A percentile compares a stretch with the other conserved stretches of the same genome.
These are phyloP conservation scores for Aureobasidium melanogenum DNA, from an alignment of 2,329 filamentous ascomycete genomes.

Conservation along the genomic window DNA sequence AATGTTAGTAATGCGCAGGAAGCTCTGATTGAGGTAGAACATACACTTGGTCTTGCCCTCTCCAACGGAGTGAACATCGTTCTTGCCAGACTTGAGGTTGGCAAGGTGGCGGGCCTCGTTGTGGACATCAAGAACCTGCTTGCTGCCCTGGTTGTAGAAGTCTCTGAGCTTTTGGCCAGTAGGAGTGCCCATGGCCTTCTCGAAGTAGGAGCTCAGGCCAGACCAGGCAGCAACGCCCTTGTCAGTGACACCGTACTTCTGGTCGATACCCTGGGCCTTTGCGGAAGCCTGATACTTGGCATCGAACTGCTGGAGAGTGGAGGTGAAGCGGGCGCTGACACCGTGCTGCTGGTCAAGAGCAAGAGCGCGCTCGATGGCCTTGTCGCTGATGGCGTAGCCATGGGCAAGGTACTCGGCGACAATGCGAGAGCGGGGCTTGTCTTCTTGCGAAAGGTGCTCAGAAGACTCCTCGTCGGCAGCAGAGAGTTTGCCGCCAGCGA, in stretches of 20 bases:
- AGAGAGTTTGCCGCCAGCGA: slow-evolving; percentile 50
- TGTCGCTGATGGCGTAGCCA: slow-evolving; percentile 74
- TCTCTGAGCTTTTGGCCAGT: slow-evolving; percentile 79
- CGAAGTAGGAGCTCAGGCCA: slow-evolving; percentile 80
- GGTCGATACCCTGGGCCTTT: slow-evolving; percentile 73
- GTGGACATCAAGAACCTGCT: slow-evolving; percentile 92
- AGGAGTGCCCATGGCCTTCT: slow-evolving; percentile 79
- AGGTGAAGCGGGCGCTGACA: slow-evolving; percentile 70
- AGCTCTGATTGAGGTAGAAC: neutral
- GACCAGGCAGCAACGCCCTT: slow-evolving; percentile 59
- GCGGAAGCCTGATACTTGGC: slow-evolving; percentile 79
- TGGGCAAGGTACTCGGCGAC: slow-evolving; percentile 94
- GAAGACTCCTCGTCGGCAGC: slow-evolving; percentile 45
- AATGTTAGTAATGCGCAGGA: neutral
- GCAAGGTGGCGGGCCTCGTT: slow-evolving; percentile 80
- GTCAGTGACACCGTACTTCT: slow-evolving; percentile 71
- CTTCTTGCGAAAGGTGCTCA: slow-evolving; percentile 79
- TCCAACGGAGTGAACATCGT: slow-evolving; percentile 38
- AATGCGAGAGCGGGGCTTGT: slow-evolving; percentile 92
- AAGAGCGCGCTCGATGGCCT: slow-evolving; percentile 73
- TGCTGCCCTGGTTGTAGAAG: slow-evolving; percentile 78
- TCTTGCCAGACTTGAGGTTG: slow-evolving; percentile 64
- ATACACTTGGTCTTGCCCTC: slow-evolving; percentile 33
- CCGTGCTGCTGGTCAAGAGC: slow-evolving; percentile 85
- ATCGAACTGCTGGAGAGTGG: slow-evolving; percentile 68